phyloP scores from a whole-genome alignment of 345 rosid species.

The Microcos paniculata region DNA sequence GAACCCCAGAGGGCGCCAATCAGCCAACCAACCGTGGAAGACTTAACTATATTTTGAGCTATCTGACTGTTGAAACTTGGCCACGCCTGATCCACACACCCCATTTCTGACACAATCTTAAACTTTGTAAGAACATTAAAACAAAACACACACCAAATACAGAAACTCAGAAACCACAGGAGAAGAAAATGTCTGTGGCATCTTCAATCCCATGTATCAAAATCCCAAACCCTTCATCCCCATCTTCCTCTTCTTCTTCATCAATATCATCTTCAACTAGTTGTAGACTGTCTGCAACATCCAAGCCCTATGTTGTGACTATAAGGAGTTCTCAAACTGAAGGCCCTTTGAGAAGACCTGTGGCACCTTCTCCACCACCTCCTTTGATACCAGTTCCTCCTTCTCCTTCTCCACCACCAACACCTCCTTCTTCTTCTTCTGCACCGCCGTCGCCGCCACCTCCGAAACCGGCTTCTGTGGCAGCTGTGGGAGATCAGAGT shows the following conservation, averaged over 20 bases:
- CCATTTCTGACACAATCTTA: conserved; percentile 6
- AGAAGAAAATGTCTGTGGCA: conserved; percentile 53
- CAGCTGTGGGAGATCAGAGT: conserved; percentile 33
- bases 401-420: conserved; percentile 24
- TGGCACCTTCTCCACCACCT: conserved; percentile 60
- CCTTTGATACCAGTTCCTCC: conserved; percentile 44
- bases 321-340: conserved; percentile 79
- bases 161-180: background rate
- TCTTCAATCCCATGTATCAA: conserved; percentile 62
- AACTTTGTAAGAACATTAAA: background rate
- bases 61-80: conserved; percentile 34
- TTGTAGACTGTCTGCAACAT: conserved; percentile 42
- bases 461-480: conserved; percentile 27
- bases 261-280: conserved; percentile 33
- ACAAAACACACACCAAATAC: background rate
- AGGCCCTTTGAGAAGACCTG: conserved; percentile 89
- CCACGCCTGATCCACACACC: conserved; percentile 45
- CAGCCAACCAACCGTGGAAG: background rate
- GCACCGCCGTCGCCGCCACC: conserved; percentile 26
- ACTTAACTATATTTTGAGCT: background rate
- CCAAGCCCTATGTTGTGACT: conserved; percentile 38
- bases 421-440: conserved; percentile 25
- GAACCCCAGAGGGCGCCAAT: conserved; percentile 6
- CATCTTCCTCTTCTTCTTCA: conserved; percentile 38
- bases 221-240: conserved; percentile 51